phyloP scores from a whole-genome alignment of 2,329 filamentous ascomycete species.

The Microdochium bolleyi region DNA sequence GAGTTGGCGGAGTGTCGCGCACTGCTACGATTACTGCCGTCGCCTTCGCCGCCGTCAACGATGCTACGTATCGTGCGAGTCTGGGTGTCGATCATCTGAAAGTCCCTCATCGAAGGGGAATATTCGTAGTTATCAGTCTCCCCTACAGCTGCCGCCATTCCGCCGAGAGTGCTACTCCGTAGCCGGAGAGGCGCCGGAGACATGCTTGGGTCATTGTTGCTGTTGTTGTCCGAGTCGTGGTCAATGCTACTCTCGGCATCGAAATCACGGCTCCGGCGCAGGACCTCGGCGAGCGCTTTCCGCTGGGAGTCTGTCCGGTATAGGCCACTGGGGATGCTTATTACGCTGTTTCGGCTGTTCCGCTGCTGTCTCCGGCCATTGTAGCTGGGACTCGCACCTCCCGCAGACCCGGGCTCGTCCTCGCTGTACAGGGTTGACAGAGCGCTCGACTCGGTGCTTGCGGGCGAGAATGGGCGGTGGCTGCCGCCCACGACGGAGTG shows the following conservation, averaged over 20 bases:
- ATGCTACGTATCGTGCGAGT: not conserved
- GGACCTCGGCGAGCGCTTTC: not conserved
- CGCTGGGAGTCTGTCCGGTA: not conserved
- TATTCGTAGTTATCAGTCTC: not conserved
- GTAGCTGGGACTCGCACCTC: conserved; percentile 20
- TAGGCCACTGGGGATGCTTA: not conserved
- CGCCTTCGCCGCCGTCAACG: not conserved
- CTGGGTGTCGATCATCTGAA: not conserved
- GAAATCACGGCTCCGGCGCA: not conserved
- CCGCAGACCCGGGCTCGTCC: conserved; percentile 30
- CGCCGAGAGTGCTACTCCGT: not conserved
- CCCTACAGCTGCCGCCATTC: not conserved
- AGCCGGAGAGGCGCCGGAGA: not conserved
- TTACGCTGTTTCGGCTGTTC: conserved; percentile 3
- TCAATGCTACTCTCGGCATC: not conserved
- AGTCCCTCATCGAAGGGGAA: not conserved
- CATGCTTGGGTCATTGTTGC: not conserved
- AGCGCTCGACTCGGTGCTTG: conserved; percentile 41
- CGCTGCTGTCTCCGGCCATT: conserved; percentile 6
- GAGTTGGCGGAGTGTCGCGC: not conserved
- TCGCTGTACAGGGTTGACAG: conserved; percentile 50
- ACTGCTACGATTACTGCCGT: not conserved
- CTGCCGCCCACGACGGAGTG: conserved; percentile 16
- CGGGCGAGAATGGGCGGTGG: conserved; percentile 11
- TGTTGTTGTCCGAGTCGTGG: not conserved